Evolutionary conservation across 202 grass and related monocot species (phyloP), one percentile per base, ranked within the genome.

Genomic region (Hordeum pubiflorum): DNA sequence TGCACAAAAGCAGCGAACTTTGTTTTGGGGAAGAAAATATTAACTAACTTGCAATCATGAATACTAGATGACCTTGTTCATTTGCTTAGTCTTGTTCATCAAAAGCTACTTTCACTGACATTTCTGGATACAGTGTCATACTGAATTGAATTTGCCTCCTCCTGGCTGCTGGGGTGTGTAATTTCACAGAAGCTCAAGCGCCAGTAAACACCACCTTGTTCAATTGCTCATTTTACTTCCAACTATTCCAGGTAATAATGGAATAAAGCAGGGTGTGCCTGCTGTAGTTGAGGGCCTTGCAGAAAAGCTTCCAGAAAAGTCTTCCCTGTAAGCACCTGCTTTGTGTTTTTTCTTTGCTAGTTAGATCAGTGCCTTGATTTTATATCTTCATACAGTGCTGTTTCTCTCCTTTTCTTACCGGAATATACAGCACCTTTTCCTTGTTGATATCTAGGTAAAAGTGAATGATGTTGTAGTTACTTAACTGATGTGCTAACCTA

Each of bases 241-340:
- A 74, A 72, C 69, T 79, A 34, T 85, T 86, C 72, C 86, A 94
- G 91, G 79, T 89, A 84, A 88, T 82, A 83, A 70, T 2, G 79
- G 74, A 32, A 24, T 55, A 80, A 91, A 91, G 81, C 84, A 74
- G 58, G 79, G 38, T 64, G 66, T 80, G 18, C 69, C 86, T 71
- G 48, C 26, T 76, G 52, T 57, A 74, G 48, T 71, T 13, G 78
- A 87, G 15, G 74, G 56, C 40, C 64, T 79, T 54, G 48, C 81
- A 78, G 76, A 77, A 59, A 84, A 89, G 69, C 17, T 80, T 69
- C 82, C 87, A 44, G 58, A 90, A 32, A 90, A 82, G 5, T 79
- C 74, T 65, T 91, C 69, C n/a, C 66, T 91, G 92, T 97, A 92
- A 82, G 87, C 20, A 79, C 79, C 57, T 83, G 7, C 58, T 75